These are phyloP conservation scores for Puccinia horiana DNA, from an alignment of 1,284 basidiomycete species.

Conservation along the genomic window DNA sequence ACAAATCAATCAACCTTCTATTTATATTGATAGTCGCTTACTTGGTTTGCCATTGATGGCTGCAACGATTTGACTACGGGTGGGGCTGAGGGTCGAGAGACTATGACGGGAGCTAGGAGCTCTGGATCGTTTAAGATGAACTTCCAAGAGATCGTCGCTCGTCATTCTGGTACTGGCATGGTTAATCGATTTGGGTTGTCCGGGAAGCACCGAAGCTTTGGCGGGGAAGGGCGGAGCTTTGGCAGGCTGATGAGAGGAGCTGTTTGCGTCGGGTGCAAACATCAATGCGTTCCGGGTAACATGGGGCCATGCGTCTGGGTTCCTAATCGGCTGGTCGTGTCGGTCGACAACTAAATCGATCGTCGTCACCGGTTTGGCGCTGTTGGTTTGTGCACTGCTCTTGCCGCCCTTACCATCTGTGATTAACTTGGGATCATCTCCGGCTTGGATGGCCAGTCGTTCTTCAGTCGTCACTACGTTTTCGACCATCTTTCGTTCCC, in stretches of 20 bases:
- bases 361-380: conserved; percentile 59
- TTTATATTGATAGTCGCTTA: conserved; percentile 54
- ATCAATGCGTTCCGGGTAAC: conserved; percentile 79
- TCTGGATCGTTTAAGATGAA: conserved; percentile 60
- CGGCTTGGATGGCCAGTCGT: conserved; percentile 52
- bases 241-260: conserved; percentile 59
- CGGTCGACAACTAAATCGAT: conserved; percentile 21
- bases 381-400: conserved; percentile 69
- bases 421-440: conserved; percentile 51
- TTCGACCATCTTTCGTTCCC: conserved; percentile 57
- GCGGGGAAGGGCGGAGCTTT: conserved; percentile 54
- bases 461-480: conserved; percentile 57
- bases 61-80: conserved; percentile 79
- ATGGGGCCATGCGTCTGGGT: conserved; percentile 49
- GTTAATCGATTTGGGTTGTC: conserved; percentile 69
- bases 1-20: conserved; percentile 60
- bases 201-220: conserved; percentile 58
- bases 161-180: conserved; percentile 75
- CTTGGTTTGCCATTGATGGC: conserved; percentile 73
- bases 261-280: conserved; percentile 86
- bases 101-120: conserved; percentile 55
- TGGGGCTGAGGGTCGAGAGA: conserved; percentile 72
- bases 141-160: conserved; percentile 65
- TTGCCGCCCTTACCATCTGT: conserved; percentile 52
- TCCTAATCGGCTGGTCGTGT: conserved; percentile 30